These are phyloP conservation scores for Arachnopeziza araneosa DNA, from an alignment of 2,329 filamentous ascomycete species.

Conservation along the genomic window DNA sequence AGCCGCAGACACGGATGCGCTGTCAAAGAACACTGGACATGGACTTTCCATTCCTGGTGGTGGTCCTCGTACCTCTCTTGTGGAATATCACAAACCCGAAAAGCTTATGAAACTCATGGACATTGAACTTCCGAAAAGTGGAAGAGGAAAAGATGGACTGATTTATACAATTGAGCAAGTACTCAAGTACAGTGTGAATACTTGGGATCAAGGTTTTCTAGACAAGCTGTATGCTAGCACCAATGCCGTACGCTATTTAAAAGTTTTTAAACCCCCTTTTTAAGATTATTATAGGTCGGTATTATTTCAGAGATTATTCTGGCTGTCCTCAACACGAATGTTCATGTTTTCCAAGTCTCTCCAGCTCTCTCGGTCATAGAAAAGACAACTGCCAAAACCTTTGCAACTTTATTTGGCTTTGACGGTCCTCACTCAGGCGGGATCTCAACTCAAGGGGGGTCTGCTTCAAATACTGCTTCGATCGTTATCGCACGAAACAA, in stretches of 20 bases:
- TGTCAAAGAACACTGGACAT: constrained; percentile 48
- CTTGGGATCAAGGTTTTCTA: constrained; percentile 96
- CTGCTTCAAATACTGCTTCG: constrained; percentile 76
- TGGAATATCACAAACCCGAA: constrained; percentile 56
- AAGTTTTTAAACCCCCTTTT: neutral
- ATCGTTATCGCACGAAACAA: constrained; percentile 85
- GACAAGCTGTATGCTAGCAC: constrained; percentile 93
- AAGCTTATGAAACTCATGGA: constrained; percentile 50
- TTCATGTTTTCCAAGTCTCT: constrained; percentile 90
- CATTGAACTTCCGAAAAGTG: constrained; percentile 53
- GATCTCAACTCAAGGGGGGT: constrained; percentile 70
- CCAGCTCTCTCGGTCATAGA: constrained; percentile 84
- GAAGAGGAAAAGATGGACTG: constrained; percentile 66
- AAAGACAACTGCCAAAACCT: constrained; percentile 67
- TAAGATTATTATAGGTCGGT: constrained; percentile 53
- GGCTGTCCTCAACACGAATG: constrained; percentile 84
- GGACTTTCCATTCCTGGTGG: constrained; percentile 36
- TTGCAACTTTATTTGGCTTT: constrained; percentile 76
- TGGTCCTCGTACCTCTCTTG: constrained; percentile 49
- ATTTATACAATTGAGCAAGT: constrained; percentile 65
- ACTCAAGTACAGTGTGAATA: constrained; percentile 86
- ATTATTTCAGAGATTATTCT: constrained; percentile 81
- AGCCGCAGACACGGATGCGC: constrained; percentile 60
- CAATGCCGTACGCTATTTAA: constrained; percentile 56
- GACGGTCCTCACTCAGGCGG: constrained; percentile 61